Base-by-base conservation (phyloP, 306 rosid species). In the Ceratonia siliqua region DNA sequence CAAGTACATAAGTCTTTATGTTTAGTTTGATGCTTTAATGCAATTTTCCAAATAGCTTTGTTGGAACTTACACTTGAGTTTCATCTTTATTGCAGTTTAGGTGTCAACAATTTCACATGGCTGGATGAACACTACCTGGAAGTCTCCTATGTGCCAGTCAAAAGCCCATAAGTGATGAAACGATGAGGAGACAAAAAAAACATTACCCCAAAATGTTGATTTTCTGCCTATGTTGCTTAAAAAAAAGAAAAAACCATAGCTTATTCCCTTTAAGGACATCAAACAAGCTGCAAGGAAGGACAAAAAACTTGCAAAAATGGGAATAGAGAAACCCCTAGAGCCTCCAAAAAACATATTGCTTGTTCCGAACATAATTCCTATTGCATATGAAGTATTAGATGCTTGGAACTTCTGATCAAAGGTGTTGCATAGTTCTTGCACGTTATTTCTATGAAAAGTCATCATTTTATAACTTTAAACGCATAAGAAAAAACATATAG, bases 181-280 rank as follows among this genome's bases (percentile, higher is more conserved):
- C 56, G 57, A 56, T 35, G 66, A 76, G 76, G 89, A 84, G 58
- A n/a, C n/a, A n/a, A n/a, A n/a, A 69, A 79, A 83, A 35, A 3
- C 35, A 27, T 10, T 30, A 65, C 89, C 85, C 41, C 97, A 28
- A 28, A 28, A 28, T 28, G 32, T 28, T 28, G 32, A 28, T 28
- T 28, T 28, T 28, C 32, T 4, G 4, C 32, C 82, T 5, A 36
- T 39, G 22, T 85, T 85, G 6, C 93, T 97, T 14, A 91, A 86
- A 84, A 82, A 81, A 28, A 91, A 94, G 89, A 94, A 91, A 82
- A 94, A 94, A 77, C 97, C 97, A n/a, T 91, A 33, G 75, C 89
- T 95, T 17, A 83, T 94, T 69, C 98, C 98, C 72, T 62, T 91
- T 18, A 87, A 87, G 74, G 73, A 91, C 82, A 90, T 94, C 62